A percentile compares a stretch with the other conserved stretches of the same genome.
These are phyloP conservation scores for Emergomyces orientalis DNA, from an alignment of 2,329 filamentous ascomycete species.

Conservation along the genomic window DNA sequence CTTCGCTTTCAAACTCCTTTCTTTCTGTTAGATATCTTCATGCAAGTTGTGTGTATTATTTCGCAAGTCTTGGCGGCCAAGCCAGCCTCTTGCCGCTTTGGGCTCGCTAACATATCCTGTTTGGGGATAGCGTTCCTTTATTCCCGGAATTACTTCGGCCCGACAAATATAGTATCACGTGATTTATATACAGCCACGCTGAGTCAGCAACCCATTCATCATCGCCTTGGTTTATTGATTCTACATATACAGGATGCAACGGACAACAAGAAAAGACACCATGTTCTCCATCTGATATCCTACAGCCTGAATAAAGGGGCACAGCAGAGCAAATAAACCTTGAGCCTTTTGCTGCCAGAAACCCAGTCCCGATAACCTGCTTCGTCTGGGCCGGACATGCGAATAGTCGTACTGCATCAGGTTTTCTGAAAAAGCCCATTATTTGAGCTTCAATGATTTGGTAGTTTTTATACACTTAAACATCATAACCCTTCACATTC, in stretches of 20 bases:
- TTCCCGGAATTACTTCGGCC: neutral
- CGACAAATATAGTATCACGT: neutral
- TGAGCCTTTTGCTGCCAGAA: neutral
- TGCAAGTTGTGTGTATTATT: constrained; percentile 1
- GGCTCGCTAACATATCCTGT: constrained; percentile 33
- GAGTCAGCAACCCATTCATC: neutral
- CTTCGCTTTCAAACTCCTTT: too few relatives aligned
- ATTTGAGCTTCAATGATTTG: neutral
- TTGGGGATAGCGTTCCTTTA: constrained; percentile 21
- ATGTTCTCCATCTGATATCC: neutral
- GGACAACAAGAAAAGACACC: neutral
- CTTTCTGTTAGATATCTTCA: too few relatives aligned
- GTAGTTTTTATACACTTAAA: neutral
- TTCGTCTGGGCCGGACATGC: neutral
- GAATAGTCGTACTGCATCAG: neutral
- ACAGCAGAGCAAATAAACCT: neutral
- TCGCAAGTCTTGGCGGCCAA: neutral
- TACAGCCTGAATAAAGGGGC: neutral
- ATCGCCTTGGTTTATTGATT: neutral
- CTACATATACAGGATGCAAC: neutral
- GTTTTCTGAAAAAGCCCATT: neutral
- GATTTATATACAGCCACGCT: neutral
- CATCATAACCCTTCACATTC: neutral
- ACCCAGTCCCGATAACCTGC: neutral
- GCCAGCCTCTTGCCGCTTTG: neutral